Evolutionary conservation across 306 rosid species (phyloP), one percentile per base, ranked within the genome.

Genomic region (Sicyos baderoa): DNA sequence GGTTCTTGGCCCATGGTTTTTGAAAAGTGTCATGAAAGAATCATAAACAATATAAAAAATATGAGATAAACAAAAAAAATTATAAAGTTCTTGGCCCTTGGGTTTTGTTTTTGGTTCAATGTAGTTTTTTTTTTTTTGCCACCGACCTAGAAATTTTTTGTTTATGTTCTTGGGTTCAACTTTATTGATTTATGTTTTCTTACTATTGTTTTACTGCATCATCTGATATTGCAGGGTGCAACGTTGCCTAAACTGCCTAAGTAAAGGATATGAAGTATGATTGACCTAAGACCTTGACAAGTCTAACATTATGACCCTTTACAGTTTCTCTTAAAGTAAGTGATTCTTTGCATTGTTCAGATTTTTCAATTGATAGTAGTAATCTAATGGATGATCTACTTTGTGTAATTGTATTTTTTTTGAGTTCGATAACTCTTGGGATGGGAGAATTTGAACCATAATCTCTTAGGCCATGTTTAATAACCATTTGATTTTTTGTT

Each of bases 171-270:
- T 14, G 5, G 10, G 48, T n/a, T 16, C 7, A 35, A 35, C n/a
- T 60, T 17, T 40, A 9, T 60, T 60, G 37, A 4, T 17, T 50
- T 66, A 73, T 16, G 50, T 35, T 52, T 60, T 70, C 71, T 77
- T 63, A 53, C 25, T 25, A 48, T 51, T 25, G 21, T 16, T 29
- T 23, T 69, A 74, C 32, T 29, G 32, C 15, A 58, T 57, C 21
- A 10, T 55, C 35, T 83, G 83, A 40, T 68, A 71, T 78, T 78
- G 79, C 85, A 91, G 96, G 80, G 91, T 89, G 7, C 97, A 91
- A 48, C 89, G 87, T 42, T 91, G 96, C 76, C 84, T 89, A 10
- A 91, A 89, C 29, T 91, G 97, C 81, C 40, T 87, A n/a, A 95
- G 96, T 56, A 91, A 84, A 80, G 96, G 95, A 25, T 89, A 82